These are phyloP conservation scores for Phialocephala sp. DNA, from an alignment of 2,329 filamentous ascomycete genomes.

Conservation along the genomic window DNA sequence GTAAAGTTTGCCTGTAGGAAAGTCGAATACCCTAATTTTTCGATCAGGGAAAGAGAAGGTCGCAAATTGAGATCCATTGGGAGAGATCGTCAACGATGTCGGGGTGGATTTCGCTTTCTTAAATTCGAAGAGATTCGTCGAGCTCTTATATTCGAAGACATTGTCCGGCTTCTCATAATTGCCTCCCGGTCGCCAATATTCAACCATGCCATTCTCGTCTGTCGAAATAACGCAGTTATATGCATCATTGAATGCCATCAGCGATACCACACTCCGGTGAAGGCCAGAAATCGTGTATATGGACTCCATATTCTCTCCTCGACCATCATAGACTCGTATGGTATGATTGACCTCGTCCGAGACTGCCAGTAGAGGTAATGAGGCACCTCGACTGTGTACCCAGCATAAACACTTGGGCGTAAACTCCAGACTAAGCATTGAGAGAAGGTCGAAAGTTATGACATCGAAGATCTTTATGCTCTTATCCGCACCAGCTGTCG, in stretches of 20 bases:
- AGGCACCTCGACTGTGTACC: slow-evolving; percentile 88
- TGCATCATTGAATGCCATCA: slow-evolving; percentile 87
- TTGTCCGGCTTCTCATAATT: slow-evolving; percentile 89
- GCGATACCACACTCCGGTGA: slow-evolving; percentile 80
- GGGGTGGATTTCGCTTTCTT: slow-evolving; percentile 92
- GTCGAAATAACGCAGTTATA: slow-evolving; percentile 92
- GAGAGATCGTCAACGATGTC: slow-evolving; percentile 82
- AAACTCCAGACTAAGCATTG: slow-evolving; percentile 80
- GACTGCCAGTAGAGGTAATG: slow-evolving; percentile 82
- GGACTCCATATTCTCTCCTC: slow-evolving; percentile 78
- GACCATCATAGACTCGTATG: slow-evolving; percentile 86
- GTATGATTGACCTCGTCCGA: slow-evolving; percentile 74
- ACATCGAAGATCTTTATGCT: slow-evolving; percentile 83
- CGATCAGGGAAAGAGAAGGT: slow-evolving; percentile 92
- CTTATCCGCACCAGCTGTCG: slow-evolving; percentile 80
- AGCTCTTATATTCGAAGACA: slow-evolving; percentile 92
- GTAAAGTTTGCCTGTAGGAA: slow-evolving; percentile 83
- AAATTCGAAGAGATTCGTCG: slow-evolving; percentile 94
- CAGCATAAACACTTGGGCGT: slow-evolving; percentile 84
- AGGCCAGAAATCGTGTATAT: slow-evolving; percentile 79
- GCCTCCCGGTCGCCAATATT: slow-evolving; percentile 88
- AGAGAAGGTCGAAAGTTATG: slow-evolving; percentile 85
- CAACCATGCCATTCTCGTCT: slow-evolving; percentile 90
- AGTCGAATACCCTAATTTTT: slow-evolving; percentile 93
- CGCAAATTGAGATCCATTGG: slow-evolving; percentile 83